Base-by-base conservation (phyloP, 768 basidiomycete species). In the Pilatotrama ljubarskyi region DNA sequence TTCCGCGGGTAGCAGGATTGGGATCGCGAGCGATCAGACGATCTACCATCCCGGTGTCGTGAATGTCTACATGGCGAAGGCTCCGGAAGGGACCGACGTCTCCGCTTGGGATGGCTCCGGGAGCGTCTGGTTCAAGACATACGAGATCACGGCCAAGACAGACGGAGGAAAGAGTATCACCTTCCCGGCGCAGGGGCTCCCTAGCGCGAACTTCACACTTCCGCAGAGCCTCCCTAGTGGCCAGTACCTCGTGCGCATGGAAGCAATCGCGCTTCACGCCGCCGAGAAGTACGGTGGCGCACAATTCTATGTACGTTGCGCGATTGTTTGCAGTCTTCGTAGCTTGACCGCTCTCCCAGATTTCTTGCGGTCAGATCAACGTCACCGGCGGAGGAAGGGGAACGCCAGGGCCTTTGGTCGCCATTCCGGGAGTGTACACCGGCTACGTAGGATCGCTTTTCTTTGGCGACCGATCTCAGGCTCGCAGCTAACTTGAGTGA, bases 101-200 rank as follows among this genome's bases (percentile, higher is more conserved):
- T 70, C 70, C 53, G 66, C 52, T 76, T 42, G 79, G 77, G n/a
- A 70, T 74, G 8, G 76, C 75, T n/a, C 73, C 70, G 58, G 78
- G 75, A 17, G 9, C 22, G 59, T 61, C 15, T 80, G 77, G 75
- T 78, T 78, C 71, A 78, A 79, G 71, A 73, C 78, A 48, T 78
- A 75, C 73, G 73, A 80, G 64, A 51, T 69, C 51, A 25, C 62
- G 2, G 67, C 71, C 6, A 55, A 58, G 22, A 71, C 63, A 48
- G 59, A 67, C 51, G 61, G 68, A 61, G 59, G 70, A 38, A 26
- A 50, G 25, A 53, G 51, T 51, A 62, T 44, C 44, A 24, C 50
- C 17, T 62, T 20, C 36, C 46, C 55, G 15, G 51, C 51, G 41
- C 0, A 53, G 65, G 69, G 58, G 49, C 51, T 63, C 17, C 48